Conservation (phyloP, 192 early-diverging fungal species). For the Backusella tarrabulga region DNA sequence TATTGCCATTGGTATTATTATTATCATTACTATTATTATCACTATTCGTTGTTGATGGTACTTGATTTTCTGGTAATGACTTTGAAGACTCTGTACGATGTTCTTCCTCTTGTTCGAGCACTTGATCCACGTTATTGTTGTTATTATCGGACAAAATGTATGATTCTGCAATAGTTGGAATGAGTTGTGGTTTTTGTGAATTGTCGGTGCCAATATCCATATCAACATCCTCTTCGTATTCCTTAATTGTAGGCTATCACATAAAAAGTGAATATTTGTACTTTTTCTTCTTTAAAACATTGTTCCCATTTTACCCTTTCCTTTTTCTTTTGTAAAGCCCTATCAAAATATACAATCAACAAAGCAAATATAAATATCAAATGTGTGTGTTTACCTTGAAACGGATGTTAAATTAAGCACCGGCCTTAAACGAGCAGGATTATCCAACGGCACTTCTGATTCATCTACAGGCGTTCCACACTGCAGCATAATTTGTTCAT, state of each 20-base stretch:
- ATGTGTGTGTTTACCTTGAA: background rate
- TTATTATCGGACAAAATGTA: background rate
- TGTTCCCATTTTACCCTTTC: background rate
- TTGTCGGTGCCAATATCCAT: constrained; percentile 52
- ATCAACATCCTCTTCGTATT: constrained; percentile 70
- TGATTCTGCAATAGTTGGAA: background rate
- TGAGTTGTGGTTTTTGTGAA: background rate
- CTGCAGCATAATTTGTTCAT: constrained; percentile 68
- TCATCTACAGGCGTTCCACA: constrained; percentile 73
- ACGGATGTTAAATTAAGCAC: constrained; percentile 30
- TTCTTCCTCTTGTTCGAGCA: background rate
- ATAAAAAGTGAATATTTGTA: background rate
- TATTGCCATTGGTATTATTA: background rate
- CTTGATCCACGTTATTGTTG: background rate
- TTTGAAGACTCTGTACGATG: constrained; percentile 5
- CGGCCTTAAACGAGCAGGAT: constrained; percentile 44
- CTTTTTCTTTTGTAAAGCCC: constrained; percentile 8
- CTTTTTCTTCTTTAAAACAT: too few relatives aligned
- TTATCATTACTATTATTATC: background rate
- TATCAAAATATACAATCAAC: background rate
- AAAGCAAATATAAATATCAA: too few relatives aligned
- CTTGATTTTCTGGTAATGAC: constrained; percentile 5
- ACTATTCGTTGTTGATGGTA: background rate
- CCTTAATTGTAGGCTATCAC: constrained; percentile 65
- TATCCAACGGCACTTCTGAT: constrained; percentile 49